A percentile compares a stretch with the other conserved stretches of the same genome.
These are phyloP conservation scores for Fragaria ananassa DNA, from an alignment of 306 rosid species.

Conservation along the genomic window DNA sequence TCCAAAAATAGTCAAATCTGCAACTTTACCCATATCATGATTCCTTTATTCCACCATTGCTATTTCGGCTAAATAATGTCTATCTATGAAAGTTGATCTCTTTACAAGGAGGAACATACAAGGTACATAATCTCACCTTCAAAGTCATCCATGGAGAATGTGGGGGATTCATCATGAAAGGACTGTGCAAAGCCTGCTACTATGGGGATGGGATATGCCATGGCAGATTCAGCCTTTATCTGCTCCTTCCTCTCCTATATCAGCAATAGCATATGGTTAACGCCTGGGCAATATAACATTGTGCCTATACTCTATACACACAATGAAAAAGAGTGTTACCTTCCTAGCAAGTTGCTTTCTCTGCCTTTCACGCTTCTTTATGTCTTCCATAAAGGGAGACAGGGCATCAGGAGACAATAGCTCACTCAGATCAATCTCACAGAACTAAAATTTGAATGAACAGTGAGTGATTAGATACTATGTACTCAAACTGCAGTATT, in stretches of 20 bases:
- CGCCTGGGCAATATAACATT: slow-evolving; percentile 15
- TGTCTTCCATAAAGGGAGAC: slow-evolving; percentile 81
- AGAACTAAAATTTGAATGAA: slow-evolving; percentile 56
- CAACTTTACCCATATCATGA: background rate
- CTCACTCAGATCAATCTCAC: slow-evolving; percentile 87
- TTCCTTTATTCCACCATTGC: background rate
- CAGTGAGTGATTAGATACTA: slow-evolving; percentile 18
- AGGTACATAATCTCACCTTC: slow-evolving; percentile 57
- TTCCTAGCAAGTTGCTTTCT: slow-evolving; percentile 80
- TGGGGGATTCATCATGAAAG: slow-evolving; percentile 44
- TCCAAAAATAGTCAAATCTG: background rate
- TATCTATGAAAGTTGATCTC: background rate
- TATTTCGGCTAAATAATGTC: background rate
- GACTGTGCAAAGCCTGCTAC: slow-evolving; percentile 34
- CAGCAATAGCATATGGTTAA: slow-evolving; percentile 21
- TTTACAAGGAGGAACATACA: background rate
- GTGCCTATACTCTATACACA: slow-evolving; percentile 9
- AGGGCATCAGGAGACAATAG: slow-evolving; percentile 63
- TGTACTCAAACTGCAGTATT: slow-evolving; percentile 6
- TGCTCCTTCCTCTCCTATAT: slow-evolving; percentile 74
- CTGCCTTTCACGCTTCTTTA: slow-evolving; percentile 78
- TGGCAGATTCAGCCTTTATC: slow-evolving; percentile 72
- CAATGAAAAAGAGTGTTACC: slow-evolving; percentile 35
- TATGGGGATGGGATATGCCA: slow-evolving; percentile 42
- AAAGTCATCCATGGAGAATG: slow-evolving; percentile 88